Conservation (phyloP, 2,329 filamentous ascomycete species). For the Verticillium dahliae region DNA sequence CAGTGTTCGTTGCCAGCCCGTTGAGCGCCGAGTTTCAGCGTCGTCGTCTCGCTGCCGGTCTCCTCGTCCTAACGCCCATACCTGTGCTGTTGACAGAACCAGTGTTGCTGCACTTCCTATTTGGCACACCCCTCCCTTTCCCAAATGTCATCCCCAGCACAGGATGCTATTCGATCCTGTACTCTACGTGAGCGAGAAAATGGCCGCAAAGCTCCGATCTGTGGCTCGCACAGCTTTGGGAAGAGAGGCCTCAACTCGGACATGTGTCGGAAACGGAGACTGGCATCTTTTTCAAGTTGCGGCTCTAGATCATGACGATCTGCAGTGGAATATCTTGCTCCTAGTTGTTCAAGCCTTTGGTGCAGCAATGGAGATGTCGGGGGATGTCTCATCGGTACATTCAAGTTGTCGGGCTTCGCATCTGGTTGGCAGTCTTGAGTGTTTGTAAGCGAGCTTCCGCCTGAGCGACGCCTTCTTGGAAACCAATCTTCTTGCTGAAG, state of each 20-base stretch:
- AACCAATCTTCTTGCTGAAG: slow-evolving; percentile 49
- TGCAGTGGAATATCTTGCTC: not conserved
- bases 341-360: not conserved
- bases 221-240: not conserved
- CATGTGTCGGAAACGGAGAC: not conserved
- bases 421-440: slow-evolving; percentile 1
- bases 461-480: slow-evolving; percentile 43
- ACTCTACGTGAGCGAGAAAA: not conserved
- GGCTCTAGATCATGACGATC: not conserved
- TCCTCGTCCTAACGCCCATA: not conserved
- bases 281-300: not conserved
- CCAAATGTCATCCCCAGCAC: not conserved
- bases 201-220: not conserved
- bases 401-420: not conserved
- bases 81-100: not conserved
- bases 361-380: not conserved
- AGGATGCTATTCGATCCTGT: not conserved
- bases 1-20: not conserved
- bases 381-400: not conserved
- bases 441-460: slow-evolving; percentile 41
- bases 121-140: not conserved
- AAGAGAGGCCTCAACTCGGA: not conserved
- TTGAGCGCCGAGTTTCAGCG: not conserved
- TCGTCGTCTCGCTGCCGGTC: not conserved
- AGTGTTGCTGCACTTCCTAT: not conserved